These are phyloP conservation scores for Cryptococcus hybrid DNA, from an alignment of 1,284 basidiomycete species.

Conservation along the genomic window DNA sequence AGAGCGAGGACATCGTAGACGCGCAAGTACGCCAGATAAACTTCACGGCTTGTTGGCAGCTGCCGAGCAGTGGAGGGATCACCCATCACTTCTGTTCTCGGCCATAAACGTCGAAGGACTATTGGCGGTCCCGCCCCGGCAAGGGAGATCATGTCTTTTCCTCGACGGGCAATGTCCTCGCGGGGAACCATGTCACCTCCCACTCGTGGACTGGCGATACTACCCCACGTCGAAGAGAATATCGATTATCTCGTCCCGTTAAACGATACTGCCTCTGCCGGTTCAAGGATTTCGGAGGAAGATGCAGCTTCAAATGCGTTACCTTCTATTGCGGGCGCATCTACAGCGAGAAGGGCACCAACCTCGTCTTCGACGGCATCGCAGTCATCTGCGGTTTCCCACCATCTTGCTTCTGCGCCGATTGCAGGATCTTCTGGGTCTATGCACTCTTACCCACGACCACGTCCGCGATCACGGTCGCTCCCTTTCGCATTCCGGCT, in stretches of 20 bases:
- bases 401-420: too few species aligned
- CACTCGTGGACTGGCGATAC: conserved; percentile 21
- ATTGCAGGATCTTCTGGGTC: background rate
- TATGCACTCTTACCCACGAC: background rate
- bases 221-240: conserved; percentile 12
- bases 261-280: conserved; percentile 16
- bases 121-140: conserved; percentile 30
- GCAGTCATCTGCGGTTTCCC: background rate
- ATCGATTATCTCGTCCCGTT: conserved; percentile 14
- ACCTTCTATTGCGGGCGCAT: background rate
- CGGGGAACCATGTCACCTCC: conserved; percentile 22
- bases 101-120: conserved; percentile 39
- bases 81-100: conserved; percentile 34
- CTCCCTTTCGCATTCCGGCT: background rate
- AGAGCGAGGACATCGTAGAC: conserved; percentile 13
- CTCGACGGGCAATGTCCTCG: conserved; percentile 9
- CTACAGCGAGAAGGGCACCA: background rate
- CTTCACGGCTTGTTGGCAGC: conserved; percentile 42
- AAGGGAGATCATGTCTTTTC: conserved; percentile 20
- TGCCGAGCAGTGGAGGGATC: conserved; percentile 44
- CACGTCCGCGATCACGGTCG: background rate
- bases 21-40: conserved; percentile 34
- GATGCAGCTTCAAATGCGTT: conserved; percentile 11
- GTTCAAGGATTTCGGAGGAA: conserved; percentile 17
- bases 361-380: background rate